Evolutionary conservation across 306 rosid species (phyloP), one percentile per base, ranked within the genome.

Genomic region (Oemleria cerasiformis): DNA sequence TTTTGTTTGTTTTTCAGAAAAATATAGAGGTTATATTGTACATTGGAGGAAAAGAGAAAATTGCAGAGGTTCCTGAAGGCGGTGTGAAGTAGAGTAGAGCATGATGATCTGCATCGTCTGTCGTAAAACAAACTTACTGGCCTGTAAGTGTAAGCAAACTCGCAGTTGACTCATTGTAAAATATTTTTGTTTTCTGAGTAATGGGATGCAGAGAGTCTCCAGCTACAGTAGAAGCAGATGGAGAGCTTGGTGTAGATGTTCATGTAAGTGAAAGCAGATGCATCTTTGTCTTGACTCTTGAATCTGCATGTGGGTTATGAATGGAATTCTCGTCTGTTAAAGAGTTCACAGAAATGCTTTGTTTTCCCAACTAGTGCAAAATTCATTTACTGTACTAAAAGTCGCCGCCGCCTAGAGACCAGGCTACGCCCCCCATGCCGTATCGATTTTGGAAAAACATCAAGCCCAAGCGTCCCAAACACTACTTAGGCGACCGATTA

Each of bases 11-110:
- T 71, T 61, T 30, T 74, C 71, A 71, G 50, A 56, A 63, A 72
- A 49, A 71, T 78, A 76, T 77, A 84, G 85, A 78, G 83, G 78
- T 38, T 70, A 73, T 63, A 74, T 45, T 79, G 84, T 77, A 81
- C 78, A 68, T 74, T 68, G 8, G 75, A 77, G 84, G 80, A 76
- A 71, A 83, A 73, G 71, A 76, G 55, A 82, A 58, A 78, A 30
- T 34, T 43, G 49, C 48, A 40, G 12, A 69, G 74, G 51, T 21
- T 3, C 25, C 57, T 17, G 16, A 44, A 39, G 65, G 43, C 40
- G 19, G 19, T 15, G 25, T 7, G 39, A 21, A 30, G 30, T 51
- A n/a, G 50, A 21, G 41, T 30, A 40, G 69, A 48, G 62, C 30
- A 4, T 48, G 57, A 62, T 25, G 38, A 59, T 53, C 59, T 40